These are phyloP conservation scores for Pestalotiopsis sp. DNA, from an alignment of 2,329 filamentous ascomycete species.

Conservation along the genomic window DNA sequence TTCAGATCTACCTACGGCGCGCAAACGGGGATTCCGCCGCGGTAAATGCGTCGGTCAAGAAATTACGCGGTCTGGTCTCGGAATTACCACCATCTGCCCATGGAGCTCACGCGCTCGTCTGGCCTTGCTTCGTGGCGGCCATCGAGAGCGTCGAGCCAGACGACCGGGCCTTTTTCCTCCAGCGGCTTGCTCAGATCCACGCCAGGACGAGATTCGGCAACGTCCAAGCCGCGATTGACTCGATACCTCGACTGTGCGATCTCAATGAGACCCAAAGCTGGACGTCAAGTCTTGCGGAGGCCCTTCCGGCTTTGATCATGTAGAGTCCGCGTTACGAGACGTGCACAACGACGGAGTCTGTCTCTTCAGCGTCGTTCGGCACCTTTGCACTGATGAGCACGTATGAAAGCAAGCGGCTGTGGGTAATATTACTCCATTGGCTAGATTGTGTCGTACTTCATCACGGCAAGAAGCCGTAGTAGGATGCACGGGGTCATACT, in stretches of 20 bases:
- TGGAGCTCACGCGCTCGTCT: slow-evolving; percentile 41
- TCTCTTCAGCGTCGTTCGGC: too few relatives aligned
- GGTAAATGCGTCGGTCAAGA: slow-evolving; percentile 25
- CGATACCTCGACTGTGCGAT: slow-evolving; percentile 37
- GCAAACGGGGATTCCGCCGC: slow-evolving; percentile 15
- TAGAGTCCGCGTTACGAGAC: background rate
- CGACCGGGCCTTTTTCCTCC: slow-evolving; percentile 38
- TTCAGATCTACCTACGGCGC: background rate
- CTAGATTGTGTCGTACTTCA: too few relatives aligned
- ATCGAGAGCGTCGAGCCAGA: slow-evolving; percentile 37
- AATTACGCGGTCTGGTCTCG: slow-evolving; percentile 31
- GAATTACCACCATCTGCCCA: slow-evolving; percentile 28
- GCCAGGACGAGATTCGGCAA: slow-evolving; percentile 38
- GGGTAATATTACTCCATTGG: too few relatives aligned
- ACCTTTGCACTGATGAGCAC: background rate
- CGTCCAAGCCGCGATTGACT: slow-evolving; percentile 36
- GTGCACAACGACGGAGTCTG: background rate
- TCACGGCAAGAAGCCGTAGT: too few relatives aligned
- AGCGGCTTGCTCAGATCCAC: slow-evolving; percentile 31
- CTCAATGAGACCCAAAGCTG: slow-evolving; percentile 16
- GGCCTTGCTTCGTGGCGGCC: slow-evolving; percentile 42
- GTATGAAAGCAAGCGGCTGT: too few relatives aligned
- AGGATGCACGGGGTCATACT: too few relatives aligned
- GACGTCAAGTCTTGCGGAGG: background rate
- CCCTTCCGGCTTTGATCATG: background rate